A percentile compares a stretch with the other conserved stretches of the same genome.
Conservation (phyloP, 1,284 basidiomycete genomes). For the Apiotrichum brassicae region DNA sequence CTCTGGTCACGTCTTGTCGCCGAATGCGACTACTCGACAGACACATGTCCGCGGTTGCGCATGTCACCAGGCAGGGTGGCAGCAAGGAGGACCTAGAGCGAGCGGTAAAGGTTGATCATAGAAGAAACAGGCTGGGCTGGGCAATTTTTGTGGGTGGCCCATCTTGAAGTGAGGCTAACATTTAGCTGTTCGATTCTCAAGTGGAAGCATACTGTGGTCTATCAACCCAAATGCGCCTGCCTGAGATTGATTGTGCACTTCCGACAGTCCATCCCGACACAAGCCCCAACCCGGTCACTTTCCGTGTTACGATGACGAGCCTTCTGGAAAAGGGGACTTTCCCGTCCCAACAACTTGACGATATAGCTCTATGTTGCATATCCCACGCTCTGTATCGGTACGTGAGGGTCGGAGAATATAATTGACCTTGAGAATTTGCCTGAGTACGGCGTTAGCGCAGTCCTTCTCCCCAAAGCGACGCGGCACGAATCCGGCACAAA, state of each 20-base stretch:
- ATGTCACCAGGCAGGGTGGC: conserved; percentile 1
- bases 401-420: too few species aligned
- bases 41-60: conserved; percentile 9
- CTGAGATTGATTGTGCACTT: conserved; percentile 12
- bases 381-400: conserved; percentile 21
- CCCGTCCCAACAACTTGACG: conserved; percentile 10
- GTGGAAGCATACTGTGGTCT: conserved; percentile 19
- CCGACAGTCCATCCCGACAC: conserved; percentile 2
- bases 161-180: not conserved
- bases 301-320: conserved; percentile 12
- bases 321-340: conserved; percentile 17
- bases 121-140: conserved; percentile 20
- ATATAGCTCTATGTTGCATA: conserved; percentile 14
- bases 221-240: conserved; percentile 13
- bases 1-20: conserved; percentile 13
- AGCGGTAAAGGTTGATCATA: conserved; percentile 17
- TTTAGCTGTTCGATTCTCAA: conserved; percentile 20
- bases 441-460: conserved; percentile 12
- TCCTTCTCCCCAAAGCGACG: not conserved
- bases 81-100: conserved; percentile 11
- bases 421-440: conserved; percentile 17
- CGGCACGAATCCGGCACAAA: conserved; percentile 1
- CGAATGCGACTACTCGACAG: conserved; percentile 23
- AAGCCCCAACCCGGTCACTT: not conserved
- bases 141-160: conserved; percentile 20